Evolutionary conservation across 129 eudicot species (phyloP).

Genomic region (Centaurea solstitialis): DNA sequence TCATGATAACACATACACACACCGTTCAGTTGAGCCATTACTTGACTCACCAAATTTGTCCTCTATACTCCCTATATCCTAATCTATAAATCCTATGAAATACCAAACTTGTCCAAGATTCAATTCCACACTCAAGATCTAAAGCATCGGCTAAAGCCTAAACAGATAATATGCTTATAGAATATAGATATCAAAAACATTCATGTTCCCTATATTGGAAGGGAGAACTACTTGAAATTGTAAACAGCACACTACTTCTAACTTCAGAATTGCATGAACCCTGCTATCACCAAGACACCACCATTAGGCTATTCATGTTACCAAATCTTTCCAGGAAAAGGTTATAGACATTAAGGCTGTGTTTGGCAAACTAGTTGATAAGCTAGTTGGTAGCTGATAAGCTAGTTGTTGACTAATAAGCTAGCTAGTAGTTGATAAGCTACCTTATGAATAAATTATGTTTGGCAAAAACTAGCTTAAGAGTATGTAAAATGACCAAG

Average conservation of each 20-base stretch:
- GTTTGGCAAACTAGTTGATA: too few relatives aligned
- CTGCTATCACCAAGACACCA: background rate
- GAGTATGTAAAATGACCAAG: too few relatives aligned
- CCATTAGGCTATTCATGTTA: background rate
- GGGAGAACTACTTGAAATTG: background rate
- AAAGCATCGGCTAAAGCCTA: background rate
- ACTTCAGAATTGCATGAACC: background rate
- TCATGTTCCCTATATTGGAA: background rate
- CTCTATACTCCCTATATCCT: background rate
- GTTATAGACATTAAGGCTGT: background rate
- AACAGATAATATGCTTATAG: background rate
- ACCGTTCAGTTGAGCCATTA: constrained; percentile 2
- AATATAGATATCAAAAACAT: background rate
- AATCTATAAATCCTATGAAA: background rate
- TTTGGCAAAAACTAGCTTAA: too few relatives aligned
- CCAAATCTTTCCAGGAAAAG: background rate
- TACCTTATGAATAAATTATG: too few relatives aligned
- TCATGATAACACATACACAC: background rate
- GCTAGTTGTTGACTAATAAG: too few relatives aligned
- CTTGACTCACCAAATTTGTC: background rate
- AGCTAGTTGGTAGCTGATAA: too few relatives aligned
- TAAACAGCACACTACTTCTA: background rate
- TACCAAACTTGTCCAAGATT: constrained; percentile 13
- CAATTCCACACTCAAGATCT: background rate
- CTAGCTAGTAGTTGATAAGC: too few relatives aligned